Evolutionary conservation across 2,329 filamentous ascomycete genomes (phyloP).

Genomic region (Cladosporium austrohemisphaericum): DNA sequence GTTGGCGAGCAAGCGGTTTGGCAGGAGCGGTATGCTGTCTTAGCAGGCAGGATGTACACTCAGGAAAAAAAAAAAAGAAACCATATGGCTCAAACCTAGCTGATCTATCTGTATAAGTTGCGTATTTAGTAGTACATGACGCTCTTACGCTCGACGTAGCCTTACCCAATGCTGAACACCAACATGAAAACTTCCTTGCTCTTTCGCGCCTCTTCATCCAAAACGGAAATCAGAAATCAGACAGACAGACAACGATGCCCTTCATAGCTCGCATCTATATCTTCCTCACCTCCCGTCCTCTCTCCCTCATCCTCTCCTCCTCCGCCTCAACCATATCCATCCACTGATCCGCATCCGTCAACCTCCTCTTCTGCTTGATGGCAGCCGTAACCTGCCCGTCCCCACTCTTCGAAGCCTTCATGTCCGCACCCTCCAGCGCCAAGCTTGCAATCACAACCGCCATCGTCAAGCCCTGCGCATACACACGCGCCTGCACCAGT

Average conservation of each 20-base stretch:
- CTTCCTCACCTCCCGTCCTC: constrained; percentile 39
- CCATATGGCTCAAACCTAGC: background rate
- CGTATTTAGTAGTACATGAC: too few relatives aligned
- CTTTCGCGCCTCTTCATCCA: background rate
- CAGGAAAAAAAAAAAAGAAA: background rate
- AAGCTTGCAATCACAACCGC: constrained; percentile 78
- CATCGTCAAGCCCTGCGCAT: constrained; percentile 84
- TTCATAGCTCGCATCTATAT: constrained; percentile 23
- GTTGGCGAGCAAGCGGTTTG: too few relatives aligned
- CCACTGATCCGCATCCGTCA: constrained; percentile 89
- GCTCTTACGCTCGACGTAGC: too few relatives aligned
- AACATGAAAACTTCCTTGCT: background rate
- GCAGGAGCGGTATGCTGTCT: too few relatives aligned
- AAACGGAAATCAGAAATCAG: background rate
- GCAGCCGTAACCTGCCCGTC: constrained; percentile 76
- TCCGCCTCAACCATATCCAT: constrained; percentile 83
- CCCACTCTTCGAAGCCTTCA: constrained; percentile 59
- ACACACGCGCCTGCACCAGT: constrained; percentile 92
- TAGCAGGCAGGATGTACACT: too few relatives aligned
- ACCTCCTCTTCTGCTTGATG: constrained; percentile 78
- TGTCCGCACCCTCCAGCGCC: constrained; percentile 77
- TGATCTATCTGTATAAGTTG: too few relatives aligned
- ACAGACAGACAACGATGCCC: too few relatives aligned
- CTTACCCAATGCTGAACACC: too few relatives aligned
- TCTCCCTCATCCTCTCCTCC: constrained; percentile 57